Base-by-base conservation (phyloP, 495 filamentous ascomycete species). In the Apiosordaria backusii region DNA sequence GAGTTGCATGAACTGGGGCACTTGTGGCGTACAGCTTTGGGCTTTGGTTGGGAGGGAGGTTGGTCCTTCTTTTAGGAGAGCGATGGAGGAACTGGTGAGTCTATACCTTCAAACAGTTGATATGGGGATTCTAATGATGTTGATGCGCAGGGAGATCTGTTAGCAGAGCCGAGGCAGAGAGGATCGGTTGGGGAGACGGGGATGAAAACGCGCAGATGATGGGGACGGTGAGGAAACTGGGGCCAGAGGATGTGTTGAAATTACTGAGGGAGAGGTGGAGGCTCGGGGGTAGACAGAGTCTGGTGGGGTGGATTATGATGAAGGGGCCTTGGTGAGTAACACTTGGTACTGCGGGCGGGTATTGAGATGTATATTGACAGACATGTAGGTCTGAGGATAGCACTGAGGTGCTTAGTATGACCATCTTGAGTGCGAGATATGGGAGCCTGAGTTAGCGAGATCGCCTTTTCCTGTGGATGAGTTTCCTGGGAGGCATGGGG, bases 161-260 rank as follows among this genome's bases (percentile, higher is more conserved):
- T 0, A 61, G 58, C 15, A 57, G 50, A 50, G 68, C 62, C 10
- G 71, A 60, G 22, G 72, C 73, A 0, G 72, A 73, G 15, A 69
- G 78, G 10, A 67, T 80, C 10, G 78, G 78, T 15, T 80, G 79
- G 78, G 75, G 77, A 15, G 71, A 70, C 0, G 23, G 29, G 5
- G 59, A 65, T 0, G 71, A 68, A n/a, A 76, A 73, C 19, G 16
- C 19, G 9, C 72, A 76, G n/a, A 67, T 65, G n/a, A 63, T 64
- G 27, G 72, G 75, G 18, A 76, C 79, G 50, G 72, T 75, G 6
- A 79, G 79, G 35, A 81, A 79, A 71, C 73, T 82, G 1, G 60
- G 58, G 10, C 80, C 80, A 0, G 71, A 74, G 2, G 70, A 77
- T 6, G 66, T 82, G 13, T 68, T 76, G 29, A 70, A 76, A 25